These are phyloP conservation scores for Suzukiozyma palmioleophila DNA, from an alignment of 1,139 yeast species.

Conservation along the genomic window DNA sequence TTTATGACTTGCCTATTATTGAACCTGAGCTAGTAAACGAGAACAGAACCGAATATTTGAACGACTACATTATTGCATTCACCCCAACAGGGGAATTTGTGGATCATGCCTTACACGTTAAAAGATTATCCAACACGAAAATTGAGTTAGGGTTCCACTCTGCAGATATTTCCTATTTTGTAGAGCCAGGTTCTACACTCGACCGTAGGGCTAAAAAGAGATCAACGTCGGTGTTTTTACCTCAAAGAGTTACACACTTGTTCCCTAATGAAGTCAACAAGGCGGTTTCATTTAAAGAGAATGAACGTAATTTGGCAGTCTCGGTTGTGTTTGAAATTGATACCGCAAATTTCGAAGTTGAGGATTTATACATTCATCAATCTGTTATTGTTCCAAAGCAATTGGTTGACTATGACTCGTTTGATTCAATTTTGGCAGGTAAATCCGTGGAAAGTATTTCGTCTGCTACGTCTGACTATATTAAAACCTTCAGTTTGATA, in stretches of 20 bases:
- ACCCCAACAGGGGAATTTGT: conserved; percentile 56
- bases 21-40: conserved; percentile 30
- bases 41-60: conserved; percentile 53
- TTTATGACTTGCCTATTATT: conserved; percentile 34
- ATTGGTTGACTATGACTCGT: conserved; percentile 46
- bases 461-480: conserved; percentile 63
- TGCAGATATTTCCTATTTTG: conserved; percentile 69
- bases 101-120: conserved; percentile 80
- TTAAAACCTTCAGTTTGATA: conserved; percentile 59
- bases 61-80: conserved; percentile 65
- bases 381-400: conserved; percentile 62
- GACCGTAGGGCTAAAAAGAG: conserved; percentile 91
- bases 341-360: conserved; percentile 66
- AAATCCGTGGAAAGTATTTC: conserved; percentile 29
- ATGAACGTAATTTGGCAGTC: conserved; percentile 61
- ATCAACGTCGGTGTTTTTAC: conserved; percentile 83
- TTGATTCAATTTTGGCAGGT: conserved; percentile 46
- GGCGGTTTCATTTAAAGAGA: conserved; percentile 58
- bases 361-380: conserved; percentile 76
- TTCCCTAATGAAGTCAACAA: conserved; percentile 65
- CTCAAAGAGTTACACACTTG: conserved; percentile 69
- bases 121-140: conserved; percentile 51
- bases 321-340: conserved; percentile 82
- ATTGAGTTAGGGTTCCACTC: conserved; percentile 79
- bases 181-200: conserved; percentile 67